Evolutionary conservation across 208 protist species (phyloP).

Genomic region (Acanthamoeba triangularis): DNA sequence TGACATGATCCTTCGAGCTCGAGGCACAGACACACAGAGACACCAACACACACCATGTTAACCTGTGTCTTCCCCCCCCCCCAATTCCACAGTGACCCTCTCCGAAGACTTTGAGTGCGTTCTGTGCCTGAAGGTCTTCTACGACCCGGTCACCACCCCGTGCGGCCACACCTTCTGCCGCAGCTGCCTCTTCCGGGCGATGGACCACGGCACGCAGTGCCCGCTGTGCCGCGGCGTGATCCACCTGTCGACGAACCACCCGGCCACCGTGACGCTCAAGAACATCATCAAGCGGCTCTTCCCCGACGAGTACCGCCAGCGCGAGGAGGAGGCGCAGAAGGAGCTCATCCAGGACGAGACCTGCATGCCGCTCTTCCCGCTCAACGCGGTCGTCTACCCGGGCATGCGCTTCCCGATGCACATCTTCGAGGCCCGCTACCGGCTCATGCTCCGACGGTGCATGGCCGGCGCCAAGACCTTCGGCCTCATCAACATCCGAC

Average conservation of each 20-base stretch:
- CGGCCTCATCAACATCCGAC: slow-evolving; percentile 9
- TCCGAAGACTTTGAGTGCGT: slow-evolving; percentile 62
- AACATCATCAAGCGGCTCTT: slow-evolving; percentile 24
- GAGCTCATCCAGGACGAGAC: slow-evolving; percentile 57
- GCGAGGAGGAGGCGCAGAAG: slow-evolving; percentile 35
- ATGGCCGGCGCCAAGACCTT: background rate
- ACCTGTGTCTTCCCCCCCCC: background rate
- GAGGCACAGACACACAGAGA: too few relatives aligned
- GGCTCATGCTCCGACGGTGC: slow-evolving; percentile 69
- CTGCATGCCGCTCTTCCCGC: slow-evolving; percentile 68
- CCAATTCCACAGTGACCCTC: background rate
- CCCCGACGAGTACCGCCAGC: slow-evolving; percentile 16
- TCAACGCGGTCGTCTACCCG: slow-evolving; percentile 52
- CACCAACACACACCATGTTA: too few relatives aligned
- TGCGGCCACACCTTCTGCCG: slow-evolving; percentile 75
- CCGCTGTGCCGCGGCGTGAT: slow-evolving; percentile 51
- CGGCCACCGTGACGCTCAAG: background rate
- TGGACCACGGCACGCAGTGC: slow-evolving; percentile 67
- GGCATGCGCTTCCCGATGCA: slow-evolving; percentile 60
- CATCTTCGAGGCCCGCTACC: slow-evolving; percentile 75
- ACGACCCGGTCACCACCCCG: slow-evolving; percentile 51
- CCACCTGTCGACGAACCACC: background rate
- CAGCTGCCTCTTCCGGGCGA: slow-evolving; percentile 19
- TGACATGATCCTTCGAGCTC: too few relatives aligned
- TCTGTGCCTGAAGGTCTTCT: slow-evolving; percentile 71